phyloP scores from a whole-genome alignment of 495 filamentous ascomycete species.

The Talaromyces trachyspermus region DNA sequence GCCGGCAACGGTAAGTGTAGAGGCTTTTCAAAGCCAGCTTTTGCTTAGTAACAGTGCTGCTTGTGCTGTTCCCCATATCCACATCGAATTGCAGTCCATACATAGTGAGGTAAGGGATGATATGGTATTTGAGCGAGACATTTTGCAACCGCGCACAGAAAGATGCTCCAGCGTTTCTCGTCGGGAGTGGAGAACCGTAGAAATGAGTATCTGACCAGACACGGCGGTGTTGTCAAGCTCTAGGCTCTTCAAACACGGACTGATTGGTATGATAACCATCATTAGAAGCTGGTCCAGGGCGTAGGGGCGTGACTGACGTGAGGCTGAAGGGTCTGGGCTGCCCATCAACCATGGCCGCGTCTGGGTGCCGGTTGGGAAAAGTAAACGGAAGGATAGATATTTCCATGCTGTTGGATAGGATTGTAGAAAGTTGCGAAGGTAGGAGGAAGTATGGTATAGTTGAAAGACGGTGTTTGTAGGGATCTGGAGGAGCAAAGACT shows the following conservation, averaged over 20 bases:
- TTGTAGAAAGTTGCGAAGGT: constrained; percentile 47
- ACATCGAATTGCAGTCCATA: constrained; percentile 39
- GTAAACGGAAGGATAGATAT: constrained; percentile 50
- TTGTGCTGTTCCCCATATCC: constrained; percentile 30
- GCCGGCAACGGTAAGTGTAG: constrained; percentile 54
- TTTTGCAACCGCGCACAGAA: constrained; percentile 59
- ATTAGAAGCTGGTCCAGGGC: constrained; percentile 51
- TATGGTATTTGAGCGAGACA: constrained; percentile 58
- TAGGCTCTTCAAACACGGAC: constrained; percentile 46
- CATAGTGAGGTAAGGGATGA: constrained; percentile 51
- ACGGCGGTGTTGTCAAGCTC: constrained; percentile 58
- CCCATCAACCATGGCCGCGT: constrained; percentile 29
- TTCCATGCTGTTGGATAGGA: constrained; percentile 56
- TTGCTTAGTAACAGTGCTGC: constrained; percentile 25
- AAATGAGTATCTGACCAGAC: constrained; percentile 46
- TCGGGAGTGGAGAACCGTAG: constrained; percentile 45
- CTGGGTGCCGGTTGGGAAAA: constrained; percentile 36
- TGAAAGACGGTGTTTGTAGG: constrained; percentile 49
- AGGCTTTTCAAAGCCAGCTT: constrained; percentile 50
- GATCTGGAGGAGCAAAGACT: constrained; percentile 50
- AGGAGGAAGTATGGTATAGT: constrained; percentile 49
- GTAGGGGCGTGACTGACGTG: constrained; percentile 47
- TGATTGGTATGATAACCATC: constrained; percentile 47
- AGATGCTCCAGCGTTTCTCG: constrained; percentile 49
- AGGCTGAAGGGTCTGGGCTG: constrained; percentile 24